Conservation (phyloP, 495 filamentous ascomycete genomes). For the Pseudoneurospora amorphoporcata region DNA sequence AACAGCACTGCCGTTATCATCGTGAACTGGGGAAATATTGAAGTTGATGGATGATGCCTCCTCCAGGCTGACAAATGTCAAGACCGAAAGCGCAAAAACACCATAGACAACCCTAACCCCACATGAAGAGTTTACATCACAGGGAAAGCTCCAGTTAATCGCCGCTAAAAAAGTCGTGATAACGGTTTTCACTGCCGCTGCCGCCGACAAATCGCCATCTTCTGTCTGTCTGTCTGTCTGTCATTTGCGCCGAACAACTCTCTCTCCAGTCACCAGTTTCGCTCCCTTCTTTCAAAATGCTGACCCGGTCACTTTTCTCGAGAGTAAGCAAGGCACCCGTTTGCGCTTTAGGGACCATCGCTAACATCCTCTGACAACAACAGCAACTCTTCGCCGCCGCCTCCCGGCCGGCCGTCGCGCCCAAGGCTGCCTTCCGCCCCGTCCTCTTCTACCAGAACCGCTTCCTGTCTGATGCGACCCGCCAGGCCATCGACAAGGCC, state of each 20-base stretch:
- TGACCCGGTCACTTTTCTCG: conserved; percentile 17
- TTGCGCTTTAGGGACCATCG: not conserved
- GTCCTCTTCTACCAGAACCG: conserved; percentile 38
- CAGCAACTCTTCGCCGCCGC: conserved; percentile 12
- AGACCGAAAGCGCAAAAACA: not conserved
- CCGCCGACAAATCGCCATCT: not conserved
- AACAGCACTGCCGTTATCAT: not conserved
- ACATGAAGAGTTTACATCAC: not conserved
- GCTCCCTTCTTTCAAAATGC: conserved; percentile 8
- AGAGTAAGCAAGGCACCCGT: conserved; percentile 8
- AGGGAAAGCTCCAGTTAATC: not conserved
- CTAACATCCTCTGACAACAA: not conserved
- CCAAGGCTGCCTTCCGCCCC: conserved; percentile 6
- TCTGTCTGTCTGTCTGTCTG: not conserved
- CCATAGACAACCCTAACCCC: not conserved
- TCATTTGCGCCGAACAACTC: not conserved
- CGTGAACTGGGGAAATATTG: not conserved
- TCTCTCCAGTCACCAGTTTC: not conserved
- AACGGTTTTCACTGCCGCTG: not conserved
- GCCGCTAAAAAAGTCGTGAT: not conserved
- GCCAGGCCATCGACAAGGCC: conserved; percentile 76
- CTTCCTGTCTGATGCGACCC: conserved; percentile 65
- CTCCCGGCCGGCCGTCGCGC: not conserved
- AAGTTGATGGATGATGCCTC: not conserved
- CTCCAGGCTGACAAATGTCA: not conserved